Percentiles rank a stretch among this genome's conserved stretches.
phyloP scores from a whole-genome alignment of 208 protist genomes.

The Strigomonas culicis region DNA sequence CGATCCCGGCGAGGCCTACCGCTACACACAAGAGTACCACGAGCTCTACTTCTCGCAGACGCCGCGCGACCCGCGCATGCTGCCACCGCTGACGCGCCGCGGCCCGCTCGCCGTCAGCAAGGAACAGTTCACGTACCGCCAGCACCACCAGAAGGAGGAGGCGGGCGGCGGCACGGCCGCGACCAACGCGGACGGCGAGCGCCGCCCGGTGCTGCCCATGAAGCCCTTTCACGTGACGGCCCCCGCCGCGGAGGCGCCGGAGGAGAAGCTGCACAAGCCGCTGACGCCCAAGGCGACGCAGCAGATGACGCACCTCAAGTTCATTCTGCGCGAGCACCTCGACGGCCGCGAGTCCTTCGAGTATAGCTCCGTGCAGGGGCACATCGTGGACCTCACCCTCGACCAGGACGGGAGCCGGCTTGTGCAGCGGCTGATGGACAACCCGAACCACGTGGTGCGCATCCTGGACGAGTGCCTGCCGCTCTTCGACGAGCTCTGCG shows the following conservation, averaged over 20 bases:
- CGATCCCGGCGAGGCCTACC: constrained; percentile 69
- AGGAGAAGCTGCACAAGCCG: background rate
- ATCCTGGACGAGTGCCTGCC: constrained; percentile 90
- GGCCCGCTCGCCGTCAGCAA: constrained; percentile 20
- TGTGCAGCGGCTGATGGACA: constrained; percentile 95
- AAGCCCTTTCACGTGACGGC: background rate
- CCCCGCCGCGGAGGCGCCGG: background rate
- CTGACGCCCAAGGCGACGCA: background rate
- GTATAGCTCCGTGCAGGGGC: constrained; percentile 66
- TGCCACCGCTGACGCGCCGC: constrained; percentile 51
- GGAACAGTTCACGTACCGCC: background rate
- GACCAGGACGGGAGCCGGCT: constrained; percentile 97
- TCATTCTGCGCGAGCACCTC: background rate
- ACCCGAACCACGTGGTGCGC: constrained; percentile 68
- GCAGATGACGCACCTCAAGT: background rate
- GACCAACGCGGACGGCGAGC: background rate
- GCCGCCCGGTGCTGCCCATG: background rate
- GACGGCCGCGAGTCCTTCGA: constrained; percentile 7
- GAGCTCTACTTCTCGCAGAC: constrained; percentile 72
- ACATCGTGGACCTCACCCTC: constrained; percentile 87
- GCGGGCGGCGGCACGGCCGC: background rate
- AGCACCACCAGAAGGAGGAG: background rate
- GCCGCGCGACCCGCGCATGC: constrained; percentile 80
- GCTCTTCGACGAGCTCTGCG: constrained; percentile 80
- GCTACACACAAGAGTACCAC: constrained; percentile 81